These are phyloP conservation scores for Fusarium continuum DNA, from an alignment of 2,329 filamentous ascomycete genomes.

Conservation along the genomic window DNA sequence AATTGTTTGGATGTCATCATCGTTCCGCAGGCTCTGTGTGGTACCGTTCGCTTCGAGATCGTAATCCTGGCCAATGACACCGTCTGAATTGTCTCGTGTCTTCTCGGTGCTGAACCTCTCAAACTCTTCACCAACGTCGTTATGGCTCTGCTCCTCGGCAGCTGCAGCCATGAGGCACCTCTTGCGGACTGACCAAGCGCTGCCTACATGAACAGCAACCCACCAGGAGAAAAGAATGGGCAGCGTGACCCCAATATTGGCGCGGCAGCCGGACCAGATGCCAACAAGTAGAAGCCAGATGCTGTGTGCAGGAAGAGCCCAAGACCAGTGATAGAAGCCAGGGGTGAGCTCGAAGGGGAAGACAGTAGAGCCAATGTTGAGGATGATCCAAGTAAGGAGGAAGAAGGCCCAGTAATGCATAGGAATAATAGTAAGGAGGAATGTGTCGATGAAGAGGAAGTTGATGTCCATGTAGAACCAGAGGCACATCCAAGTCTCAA, in stretches of 20 bases:
- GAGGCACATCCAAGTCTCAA: slow-evolving; percentile 41
- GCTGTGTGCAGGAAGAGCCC: slow-evolving; percentile 21
- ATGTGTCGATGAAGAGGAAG: slow-evolving; percentile 52
- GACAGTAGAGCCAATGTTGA: slow-evolving; percentile 9
- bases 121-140: not conserved
- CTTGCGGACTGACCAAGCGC: slow-evolving; percentile 23
- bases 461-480: slow-evolving; percentile 55
- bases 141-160: not conserved
- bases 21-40: not conserved
- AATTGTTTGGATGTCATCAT: not conserved
- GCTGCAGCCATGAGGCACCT: slow-evolving; percentile 19
- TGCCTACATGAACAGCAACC: slow-evolving; percentile 9
- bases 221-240: slow-evolving; percentile 27
- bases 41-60: not conserved
- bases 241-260: not conserved
- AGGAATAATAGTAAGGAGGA: slow-evolving; percentile 41
- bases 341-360: slow-evolving; percentile 24
- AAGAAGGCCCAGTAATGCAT: slow-evolving; percentile 52
- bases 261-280: slow-evolving; percentile 22
- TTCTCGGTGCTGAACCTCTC: not conserved
- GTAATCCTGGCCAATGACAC: not conserved
- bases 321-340: slow-evolving; percentile 23
- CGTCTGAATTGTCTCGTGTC: not conserved
- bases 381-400: slow-evolving; percentile 50
- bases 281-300: slow-evolving; percentile 13